Conservation (phyloP, 78 protist genomes). For the Planoprotostelium fungivorum region DNA sequence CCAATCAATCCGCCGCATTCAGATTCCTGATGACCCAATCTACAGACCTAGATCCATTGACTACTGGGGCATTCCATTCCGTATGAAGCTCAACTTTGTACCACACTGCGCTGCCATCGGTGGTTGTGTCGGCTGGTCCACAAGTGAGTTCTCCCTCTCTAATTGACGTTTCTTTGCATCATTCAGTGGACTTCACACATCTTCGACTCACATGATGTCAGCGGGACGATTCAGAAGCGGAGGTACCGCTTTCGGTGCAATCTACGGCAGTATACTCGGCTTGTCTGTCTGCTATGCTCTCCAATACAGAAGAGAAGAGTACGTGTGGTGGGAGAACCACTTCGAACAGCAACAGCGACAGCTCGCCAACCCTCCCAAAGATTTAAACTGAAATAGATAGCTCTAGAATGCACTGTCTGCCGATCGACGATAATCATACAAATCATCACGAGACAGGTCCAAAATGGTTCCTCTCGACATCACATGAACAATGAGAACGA, state of each 20-base stretch:
- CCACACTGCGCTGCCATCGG: background rate
- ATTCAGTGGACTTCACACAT: too few species aligned
- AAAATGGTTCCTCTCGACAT: too few species aligned
- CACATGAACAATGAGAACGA: too few species aligned
- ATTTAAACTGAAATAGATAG: background rate
- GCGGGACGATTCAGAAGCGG: too few species aligned
- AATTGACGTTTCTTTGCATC: too few species aligned
- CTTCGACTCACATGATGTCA: too few species aligned
- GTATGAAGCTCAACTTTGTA: background rate
- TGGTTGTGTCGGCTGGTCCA: background rate
- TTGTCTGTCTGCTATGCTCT: too few species aligned
- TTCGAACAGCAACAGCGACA: background rate
- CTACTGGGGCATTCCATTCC: background rate
- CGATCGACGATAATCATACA: too few species aligned
- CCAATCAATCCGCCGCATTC: background rate
- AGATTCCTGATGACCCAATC: background rate
- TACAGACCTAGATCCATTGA: background rate
- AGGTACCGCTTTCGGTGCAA: too few species aligned
- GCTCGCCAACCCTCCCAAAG: background rate
- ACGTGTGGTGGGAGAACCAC: background rate
- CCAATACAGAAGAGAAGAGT: background rate
- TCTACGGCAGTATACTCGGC: too few species aligned
- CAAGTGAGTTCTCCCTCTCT: background rate
- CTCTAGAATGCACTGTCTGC: too few species aligned
- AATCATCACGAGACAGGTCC: too few species aligned